Base-by-base conservation (phyloP, 306 rosid genomes). In the Cicer pinnatifidum region DNA sequence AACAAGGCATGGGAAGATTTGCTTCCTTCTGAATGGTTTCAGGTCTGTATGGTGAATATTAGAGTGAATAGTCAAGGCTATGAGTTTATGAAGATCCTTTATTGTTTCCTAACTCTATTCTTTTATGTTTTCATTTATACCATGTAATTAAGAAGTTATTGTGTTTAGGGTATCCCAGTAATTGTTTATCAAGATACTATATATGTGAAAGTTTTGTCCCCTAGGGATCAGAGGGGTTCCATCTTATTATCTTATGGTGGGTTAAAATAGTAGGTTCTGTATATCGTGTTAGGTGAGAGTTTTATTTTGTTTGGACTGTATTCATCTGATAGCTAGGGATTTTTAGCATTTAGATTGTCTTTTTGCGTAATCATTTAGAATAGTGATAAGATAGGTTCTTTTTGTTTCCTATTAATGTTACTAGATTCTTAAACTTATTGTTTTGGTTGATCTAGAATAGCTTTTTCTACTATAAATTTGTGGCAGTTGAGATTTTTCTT, bases 1-100 rank as follows among this genome's bases (percentile, higher is more conserved):
- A 72, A 85, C 74, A 89, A 88, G 82, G 84, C 87, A 66, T 94
- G 99, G 99, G 91, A 81, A 80, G 89, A 86, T 83, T 86, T 94
- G 86, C 89, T 82, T 84, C 98, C 98, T 71, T 88, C 95, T 4
- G 97, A 94, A 80, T 94, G 98, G 98, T 85, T 86, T 84, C 89
- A 94, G 91, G 98, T 94, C 85, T 53, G 54, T 61, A 52, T 59
- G 17, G 66, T 77, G 73, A 69, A 61, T 72, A 39, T 5, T 67
- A 38, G 60, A 45, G 66, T 69, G 69, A 66, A 66, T 43, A 50
- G 8, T 46, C 38, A 23, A 38, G n/a, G 56, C 53, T 39, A 20
- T 20, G 67, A 51, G 33, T 61, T 41, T 72, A 38, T 3, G 12
- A 15, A 6, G 33, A 61, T 50, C 33, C 2, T 8, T 40, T 41